These are phyloP conservation scores for Phytophthora syringae DNA, from an alignment of 352 stramenopile genomes.

Conservation along the genomic window DNA sequence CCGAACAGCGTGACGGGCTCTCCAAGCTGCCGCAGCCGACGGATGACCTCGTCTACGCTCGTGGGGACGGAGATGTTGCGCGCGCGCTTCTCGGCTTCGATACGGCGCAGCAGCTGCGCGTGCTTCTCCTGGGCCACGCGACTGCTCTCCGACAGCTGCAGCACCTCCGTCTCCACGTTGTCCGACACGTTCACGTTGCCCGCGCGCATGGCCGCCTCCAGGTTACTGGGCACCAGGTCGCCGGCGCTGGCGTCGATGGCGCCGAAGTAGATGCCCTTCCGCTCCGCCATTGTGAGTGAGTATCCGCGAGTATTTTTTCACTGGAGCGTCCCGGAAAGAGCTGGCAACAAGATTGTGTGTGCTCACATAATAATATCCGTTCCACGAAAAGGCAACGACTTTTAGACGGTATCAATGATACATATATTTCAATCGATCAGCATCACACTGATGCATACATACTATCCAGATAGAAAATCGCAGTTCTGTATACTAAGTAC, in stretches of 20 bases:
- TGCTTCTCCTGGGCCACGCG: constrained; percentile 88
- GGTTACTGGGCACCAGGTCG: constrained; percentile 54
- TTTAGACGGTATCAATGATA: no score
- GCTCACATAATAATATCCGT: constrained; percentile 14
- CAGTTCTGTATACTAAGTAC: no score
- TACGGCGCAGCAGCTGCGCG: constrained; percentile 80
- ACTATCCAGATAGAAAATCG: no score
- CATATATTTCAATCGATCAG: no score
- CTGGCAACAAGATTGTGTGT: no score
- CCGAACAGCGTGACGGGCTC: constrained; percentile 96
- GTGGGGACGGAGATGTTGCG: constrained; percentile 94
- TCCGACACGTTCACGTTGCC: constrained; percentile 86
- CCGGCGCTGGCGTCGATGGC: constrained; percentile 51
- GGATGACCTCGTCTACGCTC: constrained; percentile 90
- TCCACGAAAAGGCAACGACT: no score
- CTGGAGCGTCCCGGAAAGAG: no score
- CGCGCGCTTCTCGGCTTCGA: constrained; percentile 93
- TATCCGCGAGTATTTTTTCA: no score
- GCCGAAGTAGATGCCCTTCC: constrained; percentile 86
- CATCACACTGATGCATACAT: no score
- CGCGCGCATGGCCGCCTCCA: constrained; percentile 76
- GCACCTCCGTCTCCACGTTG: constrained; percentile 79
- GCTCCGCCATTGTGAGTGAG: constrained; percentile 65
- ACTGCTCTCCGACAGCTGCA: constrained; percentile 87
- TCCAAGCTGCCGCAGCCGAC: constrained; percentile 88